These are phyloP conservation scores for Sugiyamaella lignohabitans DNA, from an alignment of 805 yeast species.

Conservation along the genomic window DNA sequence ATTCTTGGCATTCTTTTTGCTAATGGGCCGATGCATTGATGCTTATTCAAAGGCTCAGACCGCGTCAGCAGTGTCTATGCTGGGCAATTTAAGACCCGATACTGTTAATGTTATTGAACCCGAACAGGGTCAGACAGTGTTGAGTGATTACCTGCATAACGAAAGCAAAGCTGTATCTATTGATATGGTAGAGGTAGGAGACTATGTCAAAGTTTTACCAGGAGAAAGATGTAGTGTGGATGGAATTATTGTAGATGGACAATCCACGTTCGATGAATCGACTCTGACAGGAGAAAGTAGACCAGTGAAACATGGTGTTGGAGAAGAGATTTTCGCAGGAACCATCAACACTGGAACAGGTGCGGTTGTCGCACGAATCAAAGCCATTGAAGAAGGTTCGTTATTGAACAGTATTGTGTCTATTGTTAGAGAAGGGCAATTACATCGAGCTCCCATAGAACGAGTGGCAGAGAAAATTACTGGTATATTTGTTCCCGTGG, in stretches of 20 bases:
- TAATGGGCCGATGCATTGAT: slow-evolving; percentile 66
- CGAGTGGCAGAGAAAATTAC: slow-evolving; percentile 62
- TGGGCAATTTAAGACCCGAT: slow-evolving; percentile 47
- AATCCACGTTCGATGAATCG: slow-evolving; percentile 46
- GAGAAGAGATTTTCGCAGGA: slow-evolving; percentile 69
- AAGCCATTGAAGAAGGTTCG: slow-evolving; percentile 56
- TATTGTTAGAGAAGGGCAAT: slow-evolving; percentile 67
- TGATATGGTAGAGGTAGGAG: slow-evolving; percentile 75
- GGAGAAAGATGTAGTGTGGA: slow-evolving; percentile 65
- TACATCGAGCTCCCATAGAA: slow-evolving; percentile 68
- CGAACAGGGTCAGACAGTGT: no score
- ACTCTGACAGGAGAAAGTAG: slow-evolving; percentile 47
- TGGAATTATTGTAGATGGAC: slow-evolving; percentile 61
- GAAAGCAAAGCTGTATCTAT: slow-evolving; percentile 18
- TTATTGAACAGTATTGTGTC: slow-evolving; percentile 62
- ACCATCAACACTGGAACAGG: slow-evolving; percentile 58
- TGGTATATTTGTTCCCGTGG: slow-evolving; percentile 66
- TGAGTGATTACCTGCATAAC: not conserved
- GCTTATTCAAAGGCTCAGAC: slow-evolving; percentile 61
- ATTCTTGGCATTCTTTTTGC: slow-evolving; percentile 61
- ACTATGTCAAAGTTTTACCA: slow-evolving; percentile 44
- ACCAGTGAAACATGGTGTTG: slow-evolving; percentile 41
- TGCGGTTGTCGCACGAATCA: slow-evolving; percentile 48
- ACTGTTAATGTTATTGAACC: slow-evolving; percentile 41
- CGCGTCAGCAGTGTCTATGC: slow-evolving; percentile 52